Conservation (phyloP, 179 eudicot species). For the Sideroxylon spinosum region DNA sequence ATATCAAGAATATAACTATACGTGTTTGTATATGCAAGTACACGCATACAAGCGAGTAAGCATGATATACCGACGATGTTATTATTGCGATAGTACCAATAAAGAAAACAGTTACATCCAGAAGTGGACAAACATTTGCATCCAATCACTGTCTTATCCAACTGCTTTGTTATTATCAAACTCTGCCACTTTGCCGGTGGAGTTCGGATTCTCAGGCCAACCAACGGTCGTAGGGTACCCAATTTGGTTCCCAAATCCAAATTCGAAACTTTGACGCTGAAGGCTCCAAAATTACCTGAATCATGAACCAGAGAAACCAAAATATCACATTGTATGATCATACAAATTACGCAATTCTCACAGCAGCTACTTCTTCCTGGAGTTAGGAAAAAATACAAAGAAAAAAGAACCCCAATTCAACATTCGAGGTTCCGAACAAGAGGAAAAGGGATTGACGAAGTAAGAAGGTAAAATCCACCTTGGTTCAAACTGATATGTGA, state of each 20-base stretch:
- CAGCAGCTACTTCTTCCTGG: neutral
- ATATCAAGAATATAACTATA: no score
- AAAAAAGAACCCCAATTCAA: conserved; percentile 2
- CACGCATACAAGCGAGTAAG: neutral
- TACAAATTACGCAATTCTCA: neutral
- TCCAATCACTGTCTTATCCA: conserved; percentile 14
- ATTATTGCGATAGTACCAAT: neutral
- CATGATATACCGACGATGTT: neutral
- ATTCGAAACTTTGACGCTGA: conserved; percentile 27
- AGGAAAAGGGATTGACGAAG: neutral
- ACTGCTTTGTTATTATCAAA: conserved; percentile 15
- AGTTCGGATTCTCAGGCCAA: conserved; percentile 9
- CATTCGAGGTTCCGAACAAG: neutral
- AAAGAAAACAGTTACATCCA: conserved; percentile 25
- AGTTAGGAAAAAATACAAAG: neutral
- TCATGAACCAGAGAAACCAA: conserved; percentile 8
- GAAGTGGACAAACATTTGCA: conserved; percentile 25
- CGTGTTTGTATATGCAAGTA: neutral
- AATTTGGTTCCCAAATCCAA: conserved; percentile 27
- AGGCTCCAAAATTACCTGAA: conserved; percentile 36
- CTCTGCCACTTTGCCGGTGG: conserved; percentile 16
- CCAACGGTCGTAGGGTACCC: conserved; percentile 16
- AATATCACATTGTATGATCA: neutral
- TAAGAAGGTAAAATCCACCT: neutral
- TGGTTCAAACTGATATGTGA: no score